These are phyloP conservation scores for Neurospora sp. DNA, from an alignment of 495 filamentous ascomycete species.

Conservation along the genomic window DNA sequence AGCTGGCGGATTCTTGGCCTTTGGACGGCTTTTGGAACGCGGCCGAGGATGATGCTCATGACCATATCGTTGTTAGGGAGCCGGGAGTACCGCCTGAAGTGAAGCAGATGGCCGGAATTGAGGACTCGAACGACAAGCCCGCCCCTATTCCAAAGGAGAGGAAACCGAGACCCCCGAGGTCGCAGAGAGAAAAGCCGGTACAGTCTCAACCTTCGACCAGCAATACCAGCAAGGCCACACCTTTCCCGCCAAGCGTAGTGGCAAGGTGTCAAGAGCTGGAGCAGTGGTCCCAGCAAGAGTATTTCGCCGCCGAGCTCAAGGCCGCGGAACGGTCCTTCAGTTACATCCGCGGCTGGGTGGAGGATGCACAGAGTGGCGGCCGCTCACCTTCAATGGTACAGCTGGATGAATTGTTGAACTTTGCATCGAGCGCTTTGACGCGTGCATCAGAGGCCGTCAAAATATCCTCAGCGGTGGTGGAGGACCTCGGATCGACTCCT, in stretches of 20 bases:
- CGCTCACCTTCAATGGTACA: neutral
- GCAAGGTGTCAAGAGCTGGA: neutral
- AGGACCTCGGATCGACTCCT: neutral
- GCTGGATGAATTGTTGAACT: neutral
- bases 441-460: neutral
- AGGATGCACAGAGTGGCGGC: neutral
- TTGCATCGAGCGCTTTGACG: neutral
- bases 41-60: neutral
- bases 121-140: neutral
- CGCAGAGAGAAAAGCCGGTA: neutral
- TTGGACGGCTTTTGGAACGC: neutral
- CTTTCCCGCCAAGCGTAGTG: neutral
- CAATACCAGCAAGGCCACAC: neutral
- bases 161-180: neutral
- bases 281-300: neutral
- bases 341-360: neutral
- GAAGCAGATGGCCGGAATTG: neutral
- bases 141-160: neutral
- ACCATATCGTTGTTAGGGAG: neutral
- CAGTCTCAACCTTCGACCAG: neutral
- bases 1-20: neutral
- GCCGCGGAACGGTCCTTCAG: neutral
- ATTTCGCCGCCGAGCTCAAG: neutral
- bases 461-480: neutral
- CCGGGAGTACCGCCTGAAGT: neutral